Percentiles rank a stretch among this genome's conserved stretches.
These are phyloP conservation scores for Solanum tacnaense DNA, from an alignment of 257 asterid species.

Conservation along the genomic window DNA sequence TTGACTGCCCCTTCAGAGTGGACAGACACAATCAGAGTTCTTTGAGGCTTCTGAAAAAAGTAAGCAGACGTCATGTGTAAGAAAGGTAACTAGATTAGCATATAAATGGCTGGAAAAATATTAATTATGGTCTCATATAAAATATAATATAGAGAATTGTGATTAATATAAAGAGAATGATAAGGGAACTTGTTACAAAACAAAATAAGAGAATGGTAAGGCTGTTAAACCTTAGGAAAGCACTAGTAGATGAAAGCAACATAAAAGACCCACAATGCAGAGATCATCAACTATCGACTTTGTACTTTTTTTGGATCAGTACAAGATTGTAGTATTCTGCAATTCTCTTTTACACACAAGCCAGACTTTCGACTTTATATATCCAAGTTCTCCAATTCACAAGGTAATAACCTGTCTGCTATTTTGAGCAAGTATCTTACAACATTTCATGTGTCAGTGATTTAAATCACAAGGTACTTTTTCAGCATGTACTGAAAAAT, in stretches of 20 bases:
- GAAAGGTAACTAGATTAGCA: not conserved
- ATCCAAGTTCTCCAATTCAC: not conserved
- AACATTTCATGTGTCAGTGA: not conserved
- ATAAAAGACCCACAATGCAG: not conserved
- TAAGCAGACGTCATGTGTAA: not conserved
- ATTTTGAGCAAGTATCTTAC: not conserved
- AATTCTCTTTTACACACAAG: not conserved
- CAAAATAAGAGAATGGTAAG: not conserved
- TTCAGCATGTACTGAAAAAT: not conserved
- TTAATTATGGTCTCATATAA: not conserved
- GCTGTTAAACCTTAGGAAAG: not conserved
- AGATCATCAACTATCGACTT: not conserved
- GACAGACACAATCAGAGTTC: slow-evolving; percentile 68
- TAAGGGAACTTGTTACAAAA: not conserved
- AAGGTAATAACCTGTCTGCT: not conserved
- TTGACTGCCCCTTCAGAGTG: slow-evolving; percentile 96
- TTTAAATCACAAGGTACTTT: not conserved
- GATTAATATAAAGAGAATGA: not conserved
- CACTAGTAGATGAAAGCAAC: not conserved
- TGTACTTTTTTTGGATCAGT: not conserved
- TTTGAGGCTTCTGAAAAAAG: slow-evolving; percentile 76
- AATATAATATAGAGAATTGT: not conserved
- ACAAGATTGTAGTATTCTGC: not conserved
- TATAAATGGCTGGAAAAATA: not conserved
- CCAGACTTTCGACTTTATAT: not conserved